These are phyloP conservation scores for Trypanosoma platydactyli DNA, from an alignment of 208 protist species.

Conservation along the genomic window DNA sequence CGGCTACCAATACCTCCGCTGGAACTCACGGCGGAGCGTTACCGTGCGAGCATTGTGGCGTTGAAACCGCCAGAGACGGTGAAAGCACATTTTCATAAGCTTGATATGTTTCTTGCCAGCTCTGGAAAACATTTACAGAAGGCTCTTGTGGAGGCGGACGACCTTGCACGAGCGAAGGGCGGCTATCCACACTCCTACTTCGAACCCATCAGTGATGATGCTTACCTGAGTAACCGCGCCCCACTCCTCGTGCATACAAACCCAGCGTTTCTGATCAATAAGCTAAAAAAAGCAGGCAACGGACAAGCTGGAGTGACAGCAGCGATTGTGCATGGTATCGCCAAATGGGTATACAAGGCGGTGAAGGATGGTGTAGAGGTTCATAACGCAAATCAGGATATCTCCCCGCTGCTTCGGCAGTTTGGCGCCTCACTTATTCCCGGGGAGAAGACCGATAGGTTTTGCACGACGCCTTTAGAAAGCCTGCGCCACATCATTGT, in stretches of 20 bases:
- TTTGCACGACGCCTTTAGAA: slow-evolving; percentile 60
- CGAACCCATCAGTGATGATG: slow-evolving; percentile 52
- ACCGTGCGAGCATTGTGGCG: slow-evolving; percentile 50
- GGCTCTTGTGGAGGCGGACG: slow-evolving; percentile 62
- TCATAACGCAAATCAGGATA: slow-evolving; percentile 32
- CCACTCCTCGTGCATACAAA: slow-evolving; percentile 79
- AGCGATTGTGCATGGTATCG: slow-evolving; percentile 62
- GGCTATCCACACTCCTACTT: slow-evolving; percentile 71
- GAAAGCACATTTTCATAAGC: slow-evolving; percentile 55
- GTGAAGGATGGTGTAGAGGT: slow-evolving; percentile 44
- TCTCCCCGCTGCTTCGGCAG: slow-evolving; percentile 67
- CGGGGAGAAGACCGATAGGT: slow-evolving; percentile 49
- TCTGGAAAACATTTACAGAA: slow-evolving; percentile 65
- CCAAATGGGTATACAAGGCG: slow-evolving; percentile 45
- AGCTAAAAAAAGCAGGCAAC: slow-evolving; percentile 35
- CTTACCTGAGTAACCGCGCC: slow-evolving; percentile 53
- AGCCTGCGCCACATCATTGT: slow-evolving; percentile 79
- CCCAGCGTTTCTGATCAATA: slow-evolving; percentile 64
- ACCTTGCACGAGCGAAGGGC: slow-evolving; percentile 35
- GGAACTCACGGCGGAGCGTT: slow-evolving; percentile 53
- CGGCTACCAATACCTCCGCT: slow-evolving; percentile 77
- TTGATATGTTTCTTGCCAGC: slow-evolving; percentile 64
- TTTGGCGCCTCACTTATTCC: slow-evolving; percentile 82
- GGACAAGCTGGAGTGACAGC: slow-evolving; percentile 72
- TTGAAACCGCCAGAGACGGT: slow-evolving; percentile 58